These are phyloP conservation scores for Boletus reticulatus DNA, from an alignment of 768 basidiomycete genomes.

Conservation along the genomic window DNA sequence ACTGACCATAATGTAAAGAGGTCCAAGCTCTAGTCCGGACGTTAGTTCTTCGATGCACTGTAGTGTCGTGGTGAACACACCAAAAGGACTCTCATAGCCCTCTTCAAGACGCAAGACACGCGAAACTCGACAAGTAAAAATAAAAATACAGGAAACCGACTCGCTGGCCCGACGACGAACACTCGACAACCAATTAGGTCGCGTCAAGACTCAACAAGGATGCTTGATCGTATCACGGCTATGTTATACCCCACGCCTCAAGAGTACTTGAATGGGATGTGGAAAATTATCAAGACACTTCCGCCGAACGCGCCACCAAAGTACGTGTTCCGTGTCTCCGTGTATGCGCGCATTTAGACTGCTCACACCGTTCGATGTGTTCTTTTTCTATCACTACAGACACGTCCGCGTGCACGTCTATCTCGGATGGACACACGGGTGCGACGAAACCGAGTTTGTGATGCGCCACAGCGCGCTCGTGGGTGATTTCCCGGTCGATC, in stretches of 20 bases:
- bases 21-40: no score
- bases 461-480: conserved; percentile 27
- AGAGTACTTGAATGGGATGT: conserved; percentile 24
- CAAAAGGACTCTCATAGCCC: no score
- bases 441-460: conserved; percentile 29
- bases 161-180: no score
- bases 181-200: no score
- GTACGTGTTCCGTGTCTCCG: conserved; percentile 6
- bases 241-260: conserved; percentile 15
- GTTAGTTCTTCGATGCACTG: no score
- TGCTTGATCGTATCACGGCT: conserved; percentile 11
- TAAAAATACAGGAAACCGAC: neutral
- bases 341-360: no score
- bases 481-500: conserved; percentile 26
- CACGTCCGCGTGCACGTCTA: conserved; percentile 34
- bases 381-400: neutral
- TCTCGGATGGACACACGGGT: conserved; percentile 26
- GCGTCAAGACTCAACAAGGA: no score
- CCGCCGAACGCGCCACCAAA: conserved; percentile 14
- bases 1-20: no score
- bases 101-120: no score
- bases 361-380: no score
- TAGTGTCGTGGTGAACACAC: no score
- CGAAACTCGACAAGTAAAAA: neutral
- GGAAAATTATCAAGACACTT: conserved; percentile 19